A percentile compares a stretch with the other conserved stretches of the same genome.
These are phyloP conservation scores for Fusarium albidum DNA, from an alignment of 2,329 filamentous ascomycete species.

Conservation along the genomic window DNA sequence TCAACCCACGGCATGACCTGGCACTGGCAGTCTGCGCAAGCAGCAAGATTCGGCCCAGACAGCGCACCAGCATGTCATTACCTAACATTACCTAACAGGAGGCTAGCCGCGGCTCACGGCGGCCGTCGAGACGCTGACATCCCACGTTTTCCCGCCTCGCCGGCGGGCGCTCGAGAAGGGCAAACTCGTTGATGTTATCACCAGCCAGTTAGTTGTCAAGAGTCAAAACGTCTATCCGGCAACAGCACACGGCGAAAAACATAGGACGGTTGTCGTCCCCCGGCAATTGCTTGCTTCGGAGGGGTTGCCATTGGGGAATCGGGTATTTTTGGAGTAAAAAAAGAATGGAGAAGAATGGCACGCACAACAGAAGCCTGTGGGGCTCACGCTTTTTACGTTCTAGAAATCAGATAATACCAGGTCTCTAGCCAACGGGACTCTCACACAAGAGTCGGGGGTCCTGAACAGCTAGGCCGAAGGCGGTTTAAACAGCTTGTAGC, in stretches of 20 bases:
- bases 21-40: slow-evolving; percentile 9
- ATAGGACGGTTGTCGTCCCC: slow-evolving; percentile 34
- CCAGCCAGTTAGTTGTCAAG: background rate
- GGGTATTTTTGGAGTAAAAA: slow-evolving; percentile 22
- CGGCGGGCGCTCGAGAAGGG: slow-evolving; percentile 18
- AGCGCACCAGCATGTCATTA: slow-evolving; percentile 26
- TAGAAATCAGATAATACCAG: slow-evolving; percentile 13
- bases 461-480: slow-evolving; percentile 16
- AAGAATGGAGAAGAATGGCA: slow-evolving; percentile 22
- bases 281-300: slow-evolving; percentile 25
- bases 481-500: slow-evolving; percentile 15
- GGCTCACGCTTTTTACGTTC: slow-evolving; percentile 9
- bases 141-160: slow-evolving; percentile 30
- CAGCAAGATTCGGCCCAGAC: background rate
- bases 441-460: slow-evolving; percentile 6
- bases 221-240: slow-evolving; percentile 9
- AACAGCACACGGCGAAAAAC: slow-evolving; percentile 38
- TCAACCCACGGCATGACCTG: slow-evolving; percentile 25
- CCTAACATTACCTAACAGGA: slow-evolving; percentile 42
- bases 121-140: slow-evolving; percentile 30
- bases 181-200: background rate
- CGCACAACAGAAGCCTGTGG: slow-evolving; percentile 31
- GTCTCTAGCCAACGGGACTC: slow-evolving; percentile 25
- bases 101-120: slow-evolving; percentile 35
- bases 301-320: slow-evolving; percentile 28